Percentiles rank a stretch among this genome's conserved stretches.
Evolutionary conservation across 352 stramenopile genomes (phyloP).

Genomic region (Globisporangium paroecandrum): DNA sequence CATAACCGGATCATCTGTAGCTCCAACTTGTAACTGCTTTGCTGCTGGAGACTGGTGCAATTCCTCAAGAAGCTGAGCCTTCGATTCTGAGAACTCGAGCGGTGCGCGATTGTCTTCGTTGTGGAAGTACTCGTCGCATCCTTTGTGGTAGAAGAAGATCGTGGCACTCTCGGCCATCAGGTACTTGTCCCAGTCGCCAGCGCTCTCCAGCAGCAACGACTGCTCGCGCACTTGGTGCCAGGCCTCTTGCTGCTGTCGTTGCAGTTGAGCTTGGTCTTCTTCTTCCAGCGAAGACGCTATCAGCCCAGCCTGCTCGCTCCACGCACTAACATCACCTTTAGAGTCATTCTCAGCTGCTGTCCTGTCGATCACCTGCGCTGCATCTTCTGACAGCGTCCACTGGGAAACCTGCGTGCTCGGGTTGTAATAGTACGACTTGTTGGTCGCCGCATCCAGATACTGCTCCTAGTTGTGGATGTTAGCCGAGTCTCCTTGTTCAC

Average conservation of each 20-base stretch:
- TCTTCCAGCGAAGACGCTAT: neutral
- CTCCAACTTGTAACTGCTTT: neutral
- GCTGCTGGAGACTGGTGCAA: neutral
- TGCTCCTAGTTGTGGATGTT: conserved; percentile 34
- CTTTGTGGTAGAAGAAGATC: conserved; percentile 22
- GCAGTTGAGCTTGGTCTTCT: neutral
- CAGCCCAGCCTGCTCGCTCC: neutral
- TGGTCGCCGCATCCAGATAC: conserved; percentile 42
- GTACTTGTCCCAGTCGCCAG: conserved; percentile 20
- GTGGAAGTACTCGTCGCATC: conserved; percentile 8
- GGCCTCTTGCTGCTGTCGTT: neutral
- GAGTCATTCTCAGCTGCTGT: too few species aligned
- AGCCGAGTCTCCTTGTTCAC: neutral
- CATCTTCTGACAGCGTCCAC: conserved; percentile 31
- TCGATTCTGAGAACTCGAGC: conserved; percentile 18
- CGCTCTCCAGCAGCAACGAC: conserved; percentile 19
- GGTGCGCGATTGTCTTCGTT: neutral
- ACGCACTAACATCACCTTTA: neutral
- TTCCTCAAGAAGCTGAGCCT: conserved; percentile 2
- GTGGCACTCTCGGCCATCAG: conserved; percentile 6
- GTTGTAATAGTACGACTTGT: conserved; percentile 63
- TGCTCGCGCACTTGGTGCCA: neutral
- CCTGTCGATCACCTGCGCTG: conserved; percentile 7
- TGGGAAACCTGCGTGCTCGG: conserved; percentile 30
- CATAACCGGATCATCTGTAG: neutral